phyloP scores from a whole-genome alignment of 306 rosid species.

The Sicyos edulis region DNA sequence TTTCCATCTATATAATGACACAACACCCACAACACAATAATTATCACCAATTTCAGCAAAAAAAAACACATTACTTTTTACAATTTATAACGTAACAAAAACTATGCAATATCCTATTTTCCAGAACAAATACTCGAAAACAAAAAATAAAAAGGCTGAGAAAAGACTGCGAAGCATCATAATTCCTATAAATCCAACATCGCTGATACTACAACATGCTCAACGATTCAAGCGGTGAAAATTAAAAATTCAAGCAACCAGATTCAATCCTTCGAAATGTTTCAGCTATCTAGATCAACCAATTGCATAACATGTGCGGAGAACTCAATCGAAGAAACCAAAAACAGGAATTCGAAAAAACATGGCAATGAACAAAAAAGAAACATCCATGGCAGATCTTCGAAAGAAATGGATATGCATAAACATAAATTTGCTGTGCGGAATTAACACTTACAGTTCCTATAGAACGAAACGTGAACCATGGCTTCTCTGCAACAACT shows the following conservation, averaged over 20 bases:
- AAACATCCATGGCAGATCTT: not conserved
- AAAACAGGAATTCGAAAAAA: not conserved
- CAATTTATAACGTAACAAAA: no score
- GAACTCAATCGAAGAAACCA: not conserved
- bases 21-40: no score
- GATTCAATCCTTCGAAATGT: no score
- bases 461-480: constrained; percentile 9
- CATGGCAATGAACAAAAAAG: no score
- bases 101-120: not conserved
- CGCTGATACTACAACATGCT: not conserved
- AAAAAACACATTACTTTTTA: no score
- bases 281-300: no score
- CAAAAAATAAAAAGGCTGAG: not conserved
- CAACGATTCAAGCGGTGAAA: not conserved
- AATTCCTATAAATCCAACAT: not conserved
- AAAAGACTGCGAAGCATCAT: not conserved
- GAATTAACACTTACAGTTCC: not conserved
- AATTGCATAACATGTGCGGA: no score
- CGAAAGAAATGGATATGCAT: not conserved
- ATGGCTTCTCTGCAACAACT: not conserved
- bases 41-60: not conserved
- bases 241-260: not conserved
- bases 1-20: not conserved
- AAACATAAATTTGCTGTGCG: no score
- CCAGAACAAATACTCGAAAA: not conserved